Evolutionary conservation across 1,139 yeast genomes (phyloP), one percentile per base, ranked within the genome.

Genomic region (Pichia sp.): DNA sequence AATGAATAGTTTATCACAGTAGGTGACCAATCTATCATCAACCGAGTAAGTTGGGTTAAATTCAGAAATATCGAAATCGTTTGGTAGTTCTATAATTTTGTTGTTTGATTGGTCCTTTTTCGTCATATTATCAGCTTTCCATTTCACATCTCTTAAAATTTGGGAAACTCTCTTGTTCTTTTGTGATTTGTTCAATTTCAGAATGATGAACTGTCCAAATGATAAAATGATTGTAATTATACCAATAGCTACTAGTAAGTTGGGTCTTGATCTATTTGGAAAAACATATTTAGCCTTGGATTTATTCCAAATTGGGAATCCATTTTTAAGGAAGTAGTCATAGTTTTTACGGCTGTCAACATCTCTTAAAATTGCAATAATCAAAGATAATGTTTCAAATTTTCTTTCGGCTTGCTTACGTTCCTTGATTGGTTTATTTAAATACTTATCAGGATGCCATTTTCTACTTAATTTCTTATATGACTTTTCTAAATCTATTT

Each of bases 381-480:
- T 88, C 29, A 80, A 67, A 24, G 92, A 85, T 44, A 90, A 73
- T 38, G 92, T 69, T 55, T 89, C 85, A 63, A 83, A 90, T 44
- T 85, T 73, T 51, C 74, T 77, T 58, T 74, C 80, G 3, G 77
- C 79, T 30, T 57, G 53, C 22, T 39, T 30, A 56, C 69, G 71
- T 58, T 64, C 79, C 68, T 48, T 74, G 64, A 55, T 44, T 53
- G 54, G 56, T 23, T 53, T 48, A 32, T 67, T 66, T 40, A 69
- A 61, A 48, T 74, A 67, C 64, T 87, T 89, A 64, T 92, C 97
- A 0, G 97, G 97, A 62, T 90, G 97, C 56, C 85, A 71, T 50
- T 72, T 73, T 47, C 85, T 74, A 4, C 95, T 82, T 40, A 83
- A 64, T 56, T 79, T 80, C 61, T 88, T 79, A 68, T 87, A 80